Base-by-base conservation (phyloP, 176 grass and related monocot genomes). In the Phyllostachys edulis region DNA sequence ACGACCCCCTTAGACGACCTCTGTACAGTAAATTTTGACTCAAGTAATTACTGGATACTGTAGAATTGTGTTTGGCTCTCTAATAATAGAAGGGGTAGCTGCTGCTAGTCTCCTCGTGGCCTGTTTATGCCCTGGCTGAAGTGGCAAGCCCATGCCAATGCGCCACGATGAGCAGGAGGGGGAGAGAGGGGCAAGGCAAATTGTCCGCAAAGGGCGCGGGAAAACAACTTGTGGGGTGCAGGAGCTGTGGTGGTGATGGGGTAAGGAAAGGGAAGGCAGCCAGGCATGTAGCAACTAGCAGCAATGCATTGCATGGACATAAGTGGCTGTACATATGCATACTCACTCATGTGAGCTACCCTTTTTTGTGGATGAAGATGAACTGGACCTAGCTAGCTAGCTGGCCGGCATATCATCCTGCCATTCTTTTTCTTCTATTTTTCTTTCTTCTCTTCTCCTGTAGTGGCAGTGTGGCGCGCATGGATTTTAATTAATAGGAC, bases 261-360 rank as follows among this genome's bases (percentile, higher is more conserved):
- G 82, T 76, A 70, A 78, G 39, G 83, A 85, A 69, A 78, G 64
- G 46, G 56, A 23, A 26, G 17, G 60, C 14, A 6, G 51, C 17
- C 17, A 42, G 15, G 11, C 1, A 15, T 11, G 52, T 23, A 45
- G 34, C 29, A 66, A 24, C 77, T 34, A 38, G 67, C 21, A 16
- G 34, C 71, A 5, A 20, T 29, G 47, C 20, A 73, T 52, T 41
- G 75, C 57, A 46, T 44, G 60, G 69, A 56, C 56, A 51, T 24
- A 14, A 72, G 67, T 65, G 68, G 76, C 8, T 60, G 14, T 49
- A 49, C 44, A 24, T 44, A 38, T 32, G 44, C 71, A 52, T 21
- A 52, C 46, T 36, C 52, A n/a, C 50, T 75, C 50, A 52, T 59
- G 56, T 44, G 23, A 62, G 76, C 77, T 1, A 17, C n/a, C 10